Base-by-base conservation (phyloP, 306 rosid genomes). In the Begonia peltatifolia region DNA sequence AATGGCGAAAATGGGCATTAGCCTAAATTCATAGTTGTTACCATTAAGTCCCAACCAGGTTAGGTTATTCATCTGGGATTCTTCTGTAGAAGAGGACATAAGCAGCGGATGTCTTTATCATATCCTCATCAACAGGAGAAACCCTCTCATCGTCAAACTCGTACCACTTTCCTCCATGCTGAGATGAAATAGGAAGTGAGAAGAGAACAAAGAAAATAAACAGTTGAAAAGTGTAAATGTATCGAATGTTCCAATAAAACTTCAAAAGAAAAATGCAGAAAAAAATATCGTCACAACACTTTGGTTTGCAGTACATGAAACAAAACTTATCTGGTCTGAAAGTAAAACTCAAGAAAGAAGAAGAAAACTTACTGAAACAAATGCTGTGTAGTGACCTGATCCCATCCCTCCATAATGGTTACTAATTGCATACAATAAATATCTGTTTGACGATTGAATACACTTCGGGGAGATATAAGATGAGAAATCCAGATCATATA, bases 351-450 rank as follows among this genome's bases (percentile, higher is more conserved):
- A 25, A 25, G 6, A 25, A 25, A 25, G 35, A 25, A 25, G 6
- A 25, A 25, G 35, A 25, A 17, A 17, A 71, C 96, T 79, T 75
- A 87, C 96, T 41, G 69, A 83, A 60, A 84, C 80, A 69, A 68
- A 71, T 42, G 97, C 87, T 11, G 97, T 88, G 59, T 88, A 84
- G 64, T 88, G 97, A 64, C 97, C 97, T 10, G 86, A 83, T 55
- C 83, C 87, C 75, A 79, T 47, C 48, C 84, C 77, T 38, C 97
- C 97, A 60, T 77, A 76, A 71, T 88, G 97, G 78, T 87, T 82
- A 59, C 82, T 84, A 65, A 84, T 65, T 42, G 93, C 95, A 66
- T 82, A 84, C 65, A 84, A 43, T 69, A 52, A 56, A 59, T 88
- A 88, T 25, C 69, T 67, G 51, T 60, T 56, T 43, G 83, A 72